Evolutionary conservation across 1,139 yeast genomes (phyloP), one percentile per base, ranked within the genome.

Genomic region (Debaryomycetaceae sp.): DNA sequence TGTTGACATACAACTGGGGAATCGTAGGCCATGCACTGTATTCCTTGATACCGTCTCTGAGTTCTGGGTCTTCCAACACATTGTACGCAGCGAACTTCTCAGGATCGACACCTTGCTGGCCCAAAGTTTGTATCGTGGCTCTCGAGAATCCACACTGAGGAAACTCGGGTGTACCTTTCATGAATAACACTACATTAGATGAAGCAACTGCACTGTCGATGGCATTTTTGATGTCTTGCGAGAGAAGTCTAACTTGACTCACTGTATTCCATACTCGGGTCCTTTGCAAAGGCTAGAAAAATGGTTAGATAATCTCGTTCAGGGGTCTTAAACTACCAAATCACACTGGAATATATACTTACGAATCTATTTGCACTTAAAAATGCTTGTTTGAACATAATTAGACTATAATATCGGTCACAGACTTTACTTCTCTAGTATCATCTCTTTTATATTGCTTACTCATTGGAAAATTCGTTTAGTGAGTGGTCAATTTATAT

Each of bases 121-220:
- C 98, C 47, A 94, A 75, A 36, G 89, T 78, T 59, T 88, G 94
- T 51, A 94, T 91, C 14, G 97, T 87, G 39, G 96, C 95, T 57
- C 96, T 79, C 5, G 97, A 89, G 58, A 94, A 94, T 1, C 99
- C 98, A 72, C 99, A 94, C 56, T 89, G 95, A 24, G 99, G 99
- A 43, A 87, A 88, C 56, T 91, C 97, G 1, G 99, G 99, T 1
- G 98, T 94, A 8, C 96, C 96, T 59, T 87, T 87, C 96, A 87
- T 87, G 69, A 91, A 91, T 28, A 94, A 73, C 8, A 94, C 98
- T 11, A 92, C 98, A 14, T 96, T 96, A 1, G 97, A 94, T 13
- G 95, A 81, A 5, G 67, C 70, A 22, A 92, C 84, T 1, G 98
- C 98, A 41, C 78, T 75, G 52, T 85, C 89, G 44, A 92, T 88